These are phyloP conservation scores for Fusarium sp. DNA, from an alignment of 2,329 filamentous ascomycete species.

Conservation along the genomic window DNA sequence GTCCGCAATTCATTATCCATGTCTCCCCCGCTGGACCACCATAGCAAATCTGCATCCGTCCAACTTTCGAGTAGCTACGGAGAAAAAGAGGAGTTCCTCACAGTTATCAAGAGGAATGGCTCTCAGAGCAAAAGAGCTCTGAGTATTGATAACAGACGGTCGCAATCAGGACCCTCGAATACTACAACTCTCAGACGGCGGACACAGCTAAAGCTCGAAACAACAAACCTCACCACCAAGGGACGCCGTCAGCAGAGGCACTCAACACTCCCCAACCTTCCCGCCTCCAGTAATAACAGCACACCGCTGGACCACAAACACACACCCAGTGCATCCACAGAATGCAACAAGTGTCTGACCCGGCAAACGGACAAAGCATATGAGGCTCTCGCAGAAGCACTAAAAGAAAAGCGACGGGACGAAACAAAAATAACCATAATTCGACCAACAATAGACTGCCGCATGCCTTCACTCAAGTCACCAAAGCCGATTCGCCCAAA, in stretches of 20 bases:
- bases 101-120: background rate
- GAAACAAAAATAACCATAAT: background rate
- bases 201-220: constrained; percentile 14
- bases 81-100: constrained; percentile 10
- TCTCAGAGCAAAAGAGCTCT: background rate
- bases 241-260: constrained; percentile 2
- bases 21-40: constrained; percentile 10
- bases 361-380: constrained; percentile 19
- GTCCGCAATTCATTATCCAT: constrained; percentile 22
- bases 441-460: background rate
- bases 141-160: background rate
- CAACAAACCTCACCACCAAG: constrained; percentile 3
- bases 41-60: constrained; percentile 20
- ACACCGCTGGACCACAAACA: background rate
- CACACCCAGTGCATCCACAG: background rate
- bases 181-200: background rate
- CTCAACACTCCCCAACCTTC: background rate
- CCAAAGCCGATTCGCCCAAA: constrained; percentile 23
- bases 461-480: constrained; percentile 4
- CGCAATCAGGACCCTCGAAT: background rate
- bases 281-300: fast-evolving
- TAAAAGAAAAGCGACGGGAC: background rate
- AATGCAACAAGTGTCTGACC: constrained; percentile 2
- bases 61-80: constrained; percentile 7
- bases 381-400: constrained; percentile 8